phyloP scores from a whole-genome alignment of 1,284 basidiomycete species.

The Inonotus hispidus region DNA sequence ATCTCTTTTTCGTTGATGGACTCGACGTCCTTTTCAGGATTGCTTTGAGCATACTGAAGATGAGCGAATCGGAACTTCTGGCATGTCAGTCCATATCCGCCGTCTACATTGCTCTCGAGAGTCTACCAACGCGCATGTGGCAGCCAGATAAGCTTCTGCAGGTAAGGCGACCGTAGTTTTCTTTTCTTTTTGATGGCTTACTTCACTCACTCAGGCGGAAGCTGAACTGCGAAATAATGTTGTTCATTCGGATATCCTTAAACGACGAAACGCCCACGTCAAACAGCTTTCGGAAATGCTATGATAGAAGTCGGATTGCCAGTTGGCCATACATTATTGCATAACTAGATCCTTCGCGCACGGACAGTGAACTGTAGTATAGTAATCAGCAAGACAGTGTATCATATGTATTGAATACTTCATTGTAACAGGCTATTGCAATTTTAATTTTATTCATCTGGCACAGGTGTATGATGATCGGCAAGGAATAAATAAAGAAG shows the following conservation, averaged over 20 bases:
- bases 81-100: slow-evolving; percentile 79
- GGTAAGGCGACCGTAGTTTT: slow-evolving; percentile 38
- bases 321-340: not conserved
- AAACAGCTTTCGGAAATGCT: slow-evolving; percentile 11
- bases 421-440: not conserved
- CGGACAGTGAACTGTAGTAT: not conserved
- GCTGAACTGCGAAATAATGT: slow-evolving; percentile 64
- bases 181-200: not conserved
- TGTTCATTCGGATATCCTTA: slow-evolving; percentile 63
- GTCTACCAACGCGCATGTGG: slow-evolving; percentile 88
- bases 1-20: slow-evolving; percentile 93
- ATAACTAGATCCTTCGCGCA: not conserved
- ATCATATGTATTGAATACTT: not conserved
- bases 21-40: slow-evolving; percentile 89
- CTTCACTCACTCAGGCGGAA: slow-evolving; percentile 42
- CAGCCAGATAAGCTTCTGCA: slow-evolving; percentile 85
- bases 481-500: too few species aligned
- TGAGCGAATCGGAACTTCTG: slow-evolving; percentile 79
- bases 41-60: slow-evolving; percentile 81
- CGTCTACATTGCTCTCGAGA: slow-evolving; percentile 82
- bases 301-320: not conserved
- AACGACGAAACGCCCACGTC: slow-evolving; percentile 58
- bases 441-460: too few species aligned
- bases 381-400: not conserved
- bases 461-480: too few species aligned